Conservation (phyloP, 2,329 filamentous ascomycete species). For the Fusarium protoensiforme region DNA sequence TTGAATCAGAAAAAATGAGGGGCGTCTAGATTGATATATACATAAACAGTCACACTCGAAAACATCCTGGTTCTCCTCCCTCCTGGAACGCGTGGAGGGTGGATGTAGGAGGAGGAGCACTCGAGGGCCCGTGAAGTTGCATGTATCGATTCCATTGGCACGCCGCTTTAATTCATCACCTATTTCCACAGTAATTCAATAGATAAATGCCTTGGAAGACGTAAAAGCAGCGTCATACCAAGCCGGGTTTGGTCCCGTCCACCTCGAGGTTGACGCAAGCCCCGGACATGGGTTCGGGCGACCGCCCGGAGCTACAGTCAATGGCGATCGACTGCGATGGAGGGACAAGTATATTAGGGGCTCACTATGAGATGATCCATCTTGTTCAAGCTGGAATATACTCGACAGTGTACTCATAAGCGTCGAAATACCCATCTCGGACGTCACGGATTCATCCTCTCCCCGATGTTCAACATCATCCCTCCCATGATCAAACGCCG, state of each 20-base stretch:
- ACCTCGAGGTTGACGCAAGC: constrained; percentile 26
- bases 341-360: not conserved
- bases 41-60: not conserved
- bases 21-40: constrained; percentile 11
- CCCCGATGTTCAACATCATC: not conserved
- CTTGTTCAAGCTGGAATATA: not conserved
- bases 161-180: not conserved
- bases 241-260: not conserved
- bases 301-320: constrained; percentile 13
- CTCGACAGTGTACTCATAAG: not conserved
- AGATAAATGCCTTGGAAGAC: not conserved
- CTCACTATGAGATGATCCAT: not conserved
- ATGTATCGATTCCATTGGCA: not conserved
- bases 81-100: constrained; percentile 9
- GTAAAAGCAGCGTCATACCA: not conserved
- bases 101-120: constrained; percentile 6
- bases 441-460: not conserved
- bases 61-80: not conserved
- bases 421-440: not conserved
- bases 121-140: constrained; percentile 1
- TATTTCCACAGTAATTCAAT: too few relatives aligned
- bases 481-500: not conserved
- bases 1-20: not conserved
- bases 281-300: constrained; percentile 25
- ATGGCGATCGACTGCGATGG: not conserved